Conservation (phyloP, 345 rosid species). For the Citrus glauca region DNA sequence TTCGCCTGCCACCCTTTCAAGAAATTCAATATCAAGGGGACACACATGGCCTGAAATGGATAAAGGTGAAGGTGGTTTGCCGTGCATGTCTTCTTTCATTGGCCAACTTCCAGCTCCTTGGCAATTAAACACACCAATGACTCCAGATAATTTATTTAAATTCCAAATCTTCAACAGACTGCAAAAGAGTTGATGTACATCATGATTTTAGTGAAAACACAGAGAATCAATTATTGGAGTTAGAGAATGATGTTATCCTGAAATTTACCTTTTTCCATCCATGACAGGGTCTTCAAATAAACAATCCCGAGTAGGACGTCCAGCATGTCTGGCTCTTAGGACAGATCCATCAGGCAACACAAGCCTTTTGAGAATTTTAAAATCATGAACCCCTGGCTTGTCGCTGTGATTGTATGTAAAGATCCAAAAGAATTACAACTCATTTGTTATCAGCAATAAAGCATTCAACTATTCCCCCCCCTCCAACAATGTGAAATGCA, state of each 20-base stretch:
- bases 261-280: conserved; percentile 56
- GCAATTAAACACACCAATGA: conserved; percentile 63
- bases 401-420: conserved; percentile 26
- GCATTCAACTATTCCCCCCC: not conserved
- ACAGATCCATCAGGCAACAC: conserved; percentile 62
- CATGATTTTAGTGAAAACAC: not conserved
- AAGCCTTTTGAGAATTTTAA: conserved; percentile 53
- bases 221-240: not conserved
- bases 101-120: conserved; percentile 73
- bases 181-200: conserved; percentile 9
- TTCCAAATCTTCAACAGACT: conserved; percentile 74
- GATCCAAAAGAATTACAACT: not conserved
- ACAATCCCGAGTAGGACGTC: conserved; percentile 70
- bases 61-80: conserved; percentile 6
- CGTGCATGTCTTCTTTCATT: conserved; percentile 23
- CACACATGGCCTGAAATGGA: conserved; percentile 34
- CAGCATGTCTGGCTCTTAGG: conserved; percentile 58
- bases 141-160: conserved; percentile 54
- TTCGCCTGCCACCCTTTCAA: conserved; percentile 39
- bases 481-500: not conserved
- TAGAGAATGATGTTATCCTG: not conserved
- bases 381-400: conserved; percentile 46
- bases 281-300: conserved; percentile 55
- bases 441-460: not conserved
- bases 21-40: conserved; percentile 47